phyloP scores from a whole-genome alignment of 148 eudicot genomes.

The Linanthus parryae region DNA sequence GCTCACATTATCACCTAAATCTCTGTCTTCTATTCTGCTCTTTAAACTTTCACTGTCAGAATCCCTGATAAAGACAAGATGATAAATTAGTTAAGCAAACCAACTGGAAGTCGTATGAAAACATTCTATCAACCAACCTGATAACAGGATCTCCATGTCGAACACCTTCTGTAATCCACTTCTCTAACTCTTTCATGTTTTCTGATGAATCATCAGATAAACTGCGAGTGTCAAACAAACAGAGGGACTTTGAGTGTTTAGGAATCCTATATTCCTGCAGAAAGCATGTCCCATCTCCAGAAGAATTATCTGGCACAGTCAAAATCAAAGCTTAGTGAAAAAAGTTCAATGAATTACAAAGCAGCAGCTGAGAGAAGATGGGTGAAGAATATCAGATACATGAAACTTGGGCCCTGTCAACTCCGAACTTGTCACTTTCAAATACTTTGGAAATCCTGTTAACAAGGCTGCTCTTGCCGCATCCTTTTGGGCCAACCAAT shows the following conservation, averaged over 20 bases:
- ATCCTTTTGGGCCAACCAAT: constrained; percentile 72
- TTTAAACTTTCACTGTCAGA: constrained; percentile 42
- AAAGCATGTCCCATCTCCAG: constrained; percentile 65
- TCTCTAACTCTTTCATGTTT: constrained; percentile 40
- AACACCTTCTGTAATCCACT: constrained; percentile 79
- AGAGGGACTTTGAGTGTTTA: constrained; percentile 48
- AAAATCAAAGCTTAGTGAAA: not conserved
- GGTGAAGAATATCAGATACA: constrained; percentile 25
- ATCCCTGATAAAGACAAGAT: constrained; percentile 23
- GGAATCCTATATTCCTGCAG: constrained; percentile 73
- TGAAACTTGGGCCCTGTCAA: constrained; percentile 90
- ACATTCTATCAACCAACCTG: constrained; percentile 32
- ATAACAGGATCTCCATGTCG: constrained; percentile 58
- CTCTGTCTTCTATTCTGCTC: constrained; percentile 34
- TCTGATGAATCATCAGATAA: constrained; percentile 41
- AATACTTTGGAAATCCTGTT: constrained; percentile 74
- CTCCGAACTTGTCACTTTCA: constrained; percentile 56
- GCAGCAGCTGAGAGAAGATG: not conserved
- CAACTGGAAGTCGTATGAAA: no score
- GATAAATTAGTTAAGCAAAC: no score
- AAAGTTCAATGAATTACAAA: not conserved
- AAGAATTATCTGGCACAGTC: constrained; percentile 10
- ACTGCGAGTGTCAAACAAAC: constrained; percentile 82
- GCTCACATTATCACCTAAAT: constrained; percentile 17
- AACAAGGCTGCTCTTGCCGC: constrained; percentile 86